phyloP scores from a whole-genome alignment of 768 basidiomycete genomes.

The Tricholoma furcatifolium region DNA sequence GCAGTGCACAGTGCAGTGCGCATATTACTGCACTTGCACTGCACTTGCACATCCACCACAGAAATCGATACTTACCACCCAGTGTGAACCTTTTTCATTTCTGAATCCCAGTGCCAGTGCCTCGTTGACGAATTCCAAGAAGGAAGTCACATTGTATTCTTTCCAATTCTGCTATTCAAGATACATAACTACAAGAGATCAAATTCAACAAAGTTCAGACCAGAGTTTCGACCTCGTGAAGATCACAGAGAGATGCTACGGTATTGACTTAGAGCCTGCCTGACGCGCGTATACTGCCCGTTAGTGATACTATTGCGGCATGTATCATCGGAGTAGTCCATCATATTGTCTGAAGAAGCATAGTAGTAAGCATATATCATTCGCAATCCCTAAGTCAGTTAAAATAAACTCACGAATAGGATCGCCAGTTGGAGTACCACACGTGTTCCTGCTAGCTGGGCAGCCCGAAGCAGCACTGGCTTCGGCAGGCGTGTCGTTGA shows the following conservation, averaged over 20 bases:
- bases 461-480: conserved; percentile 33
- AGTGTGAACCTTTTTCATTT: too few relatives aligned
- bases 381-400: not conserved
- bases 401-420: conserved; percentile 28
- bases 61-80: too few relatives aligned
- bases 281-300: not conserved
- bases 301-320: not conserved
- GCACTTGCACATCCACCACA: too few relatives aligned
- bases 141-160: too few relatives aligned
- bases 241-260: not conserved
- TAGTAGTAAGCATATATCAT: not conserved
- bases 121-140: too few relatives aligned
- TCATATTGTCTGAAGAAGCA: conserved; percentile 1
- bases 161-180: too few relatives aligned
- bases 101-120: too few relatives aligned
- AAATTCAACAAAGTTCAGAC: too few relatives aligned
- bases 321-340: conserved; percentile 5
- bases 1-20: too few relatives aligned
- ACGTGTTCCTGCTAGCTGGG: conserved; percentile 31
- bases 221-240: too few relatives aligned
- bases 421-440: conserved; percentile 32
- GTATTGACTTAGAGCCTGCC: not conserved
- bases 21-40: too few relatives aligned
- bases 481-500: conserved; percentile 38
- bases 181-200: too few relatives aligned